Base-by-base conservation (phyloP, 2,329 filamentous ascomycete species). In the Aspergillus ibericus region DNA sequence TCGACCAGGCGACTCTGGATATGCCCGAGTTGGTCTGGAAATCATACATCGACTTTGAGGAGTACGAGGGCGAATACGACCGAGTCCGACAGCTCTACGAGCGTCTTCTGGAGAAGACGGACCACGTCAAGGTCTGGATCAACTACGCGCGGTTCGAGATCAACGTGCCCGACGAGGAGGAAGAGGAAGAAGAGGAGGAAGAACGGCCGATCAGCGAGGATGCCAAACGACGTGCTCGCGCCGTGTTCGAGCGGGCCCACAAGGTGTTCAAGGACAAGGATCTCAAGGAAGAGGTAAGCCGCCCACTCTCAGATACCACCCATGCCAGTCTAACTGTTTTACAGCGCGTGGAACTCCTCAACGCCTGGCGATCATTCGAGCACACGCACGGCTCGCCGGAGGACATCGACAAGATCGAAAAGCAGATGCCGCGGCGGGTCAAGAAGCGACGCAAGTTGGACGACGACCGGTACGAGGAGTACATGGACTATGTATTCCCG, bases 1-100 rank as follows among this genome's bases (percentile, higher is more conserved):
- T 97, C 60, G 82, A 85, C 50, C 93, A 98, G 74, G 83, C 88
- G 1, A 84, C 87, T 32, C 82, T 99, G 13, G 95, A 99, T 75
- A 99, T 99, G 95, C 95, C 95, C 0, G 95, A 99, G 78, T 82
- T 98, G 53, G 82, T 98, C 1, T 99, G 95, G 95, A 98, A 98
- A 78, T 88, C 92, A 1, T 99, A 96, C 75, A 98, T 99, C 68
- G 95, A 99, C 75, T 98, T 98, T 71, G 95, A 99, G 77, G 93
- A 98, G 72, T 92, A 96, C 68, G 92, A 96, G 75, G 91, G 88
- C 69, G 92, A 97, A 75, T 97, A 93, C 75, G 91, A 92, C 54
- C 83, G 88, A 50, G 92, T 92, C 4, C 84, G 95, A 50, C 80
- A 81, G 3, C 81, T 99, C 46, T 99, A 98, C 78, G 93, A 98